Percentiles rank a stretch among this genome's conserved stretches.
These are phyloP conservation scores for Oldenlandia corymbosa DNA, from an alignment of 257 asterid species.

Conservation along the genomic window DNA sequence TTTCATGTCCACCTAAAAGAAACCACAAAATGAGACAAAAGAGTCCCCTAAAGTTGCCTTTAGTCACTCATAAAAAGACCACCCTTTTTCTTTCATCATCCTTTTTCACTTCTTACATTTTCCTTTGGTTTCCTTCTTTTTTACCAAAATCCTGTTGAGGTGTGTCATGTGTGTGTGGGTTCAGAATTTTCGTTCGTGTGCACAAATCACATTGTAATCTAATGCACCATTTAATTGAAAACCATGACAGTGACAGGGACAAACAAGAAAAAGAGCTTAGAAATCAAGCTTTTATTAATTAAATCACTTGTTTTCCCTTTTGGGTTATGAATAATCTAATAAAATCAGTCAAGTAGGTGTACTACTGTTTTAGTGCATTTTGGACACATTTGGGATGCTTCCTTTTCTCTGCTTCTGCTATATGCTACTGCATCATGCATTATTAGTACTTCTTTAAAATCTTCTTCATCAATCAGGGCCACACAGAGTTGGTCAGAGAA, in stretches of 20 bases:
- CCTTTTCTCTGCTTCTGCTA: not conserved
- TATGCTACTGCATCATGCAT: too few species aligned
- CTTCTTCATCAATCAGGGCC: too few species aligned
- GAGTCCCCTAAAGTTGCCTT: conserved; percentile 36
- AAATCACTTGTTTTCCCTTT: conserved; percentile 13
- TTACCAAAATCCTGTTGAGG: not conserved
- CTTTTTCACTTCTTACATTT: not conserved
- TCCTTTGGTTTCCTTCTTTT: too few species aligned
- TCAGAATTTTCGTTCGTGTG: not conserved
- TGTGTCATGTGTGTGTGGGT: not conserved
- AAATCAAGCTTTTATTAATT: not conserved
- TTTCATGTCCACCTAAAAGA: conserved; percentile 42
- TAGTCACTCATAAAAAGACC: conserved; percentile 30
- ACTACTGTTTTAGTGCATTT: not conserved
- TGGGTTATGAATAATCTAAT: too few species aligned
- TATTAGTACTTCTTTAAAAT: conserved; percentile 1
- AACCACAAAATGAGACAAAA: conserved; percentile 42
- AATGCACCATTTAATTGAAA: conserved; percentile 8
- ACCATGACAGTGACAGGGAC: conserved; percentile 4
- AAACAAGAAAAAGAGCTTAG: too few species aligned
- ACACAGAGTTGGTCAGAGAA: too few species aligned
- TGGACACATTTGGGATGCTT: conserved; percentile 5
- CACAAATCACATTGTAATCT: conserved; percentile 10
- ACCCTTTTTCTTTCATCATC: conserved; percentile 16
- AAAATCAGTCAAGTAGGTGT: conserved; percentile 11